These are phyloP conservation scores for Fusarium chuoi DNA, from an alignment of 2,329 filamentous ascomycete genomes.

Conservation along the genomic window DNA sequence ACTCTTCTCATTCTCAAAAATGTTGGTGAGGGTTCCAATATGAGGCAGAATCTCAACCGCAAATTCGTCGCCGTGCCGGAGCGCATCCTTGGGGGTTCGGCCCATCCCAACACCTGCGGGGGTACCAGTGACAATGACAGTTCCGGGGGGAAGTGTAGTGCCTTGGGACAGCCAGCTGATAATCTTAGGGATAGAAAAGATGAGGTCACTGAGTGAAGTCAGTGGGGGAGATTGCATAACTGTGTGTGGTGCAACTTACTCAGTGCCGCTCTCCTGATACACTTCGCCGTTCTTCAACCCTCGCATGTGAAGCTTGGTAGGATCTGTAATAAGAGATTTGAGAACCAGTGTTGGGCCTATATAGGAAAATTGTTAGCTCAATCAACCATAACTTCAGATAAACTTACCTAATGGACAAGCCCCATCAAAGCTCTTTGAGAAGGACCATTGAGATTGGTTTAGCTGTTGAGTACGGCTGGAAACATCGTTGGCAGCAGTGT, in stretches of 20 bases:
- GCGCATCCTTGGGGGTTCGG: slow-evolving; percentile 71
- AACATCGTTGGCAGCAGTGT: slow-evolving; percentile 72
- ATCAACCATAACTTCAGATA: neutral
- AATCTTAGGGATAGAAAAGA: slow-evolving; percentile 68
- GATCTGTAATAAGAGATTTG: slow-evolving; percentile 64
- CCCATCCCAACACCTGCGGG: slow-evolving; percentile 78
- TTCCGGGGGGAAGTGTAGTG: slow-evolving; percentile 69
- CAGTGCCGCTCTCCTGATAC: slow-evolving; percentile 36
- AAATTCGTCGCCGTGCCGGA: slow-evolving; percentile 72
- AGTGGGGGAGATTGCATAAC: neutral
- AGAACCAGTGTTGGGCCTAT: slow-evolving; percentile 75
- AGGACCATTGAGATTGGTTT: slow-evolving; percentile 49
- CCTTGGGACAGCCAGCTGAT: slow-evolving; percentile 69
- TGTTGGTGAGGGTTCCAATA: slow-evolving; percentile 55
- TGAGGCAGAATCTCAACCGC: slow-evolving; percentile 55
- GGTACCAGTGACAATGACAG: slow-evolving; percentile 74
- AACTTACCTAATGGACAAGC: slow-evolving; percentile 58
- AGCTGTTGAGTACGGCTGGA: slow-evolving; percentile 52
- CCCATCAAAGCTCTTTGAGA: slow-evolving; percentile 68
- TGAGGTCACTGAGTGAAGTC: slow-evolving; percentile 61
- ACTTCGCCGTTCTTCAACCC: slow-evolving; percentile 65
- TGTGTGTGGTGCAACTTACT: slow-evolving; percentile 42
- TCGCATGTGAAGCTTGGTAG: slow-evolving; percentile 63
- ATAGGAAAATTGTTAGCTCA: neutral
- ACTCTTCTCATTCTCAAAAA: slow-evolving; percentile 42